phyloP scores from a whole-genome alignment of 1,284 basidiomycete species.

The Rhizoctonia solani region DNA sequence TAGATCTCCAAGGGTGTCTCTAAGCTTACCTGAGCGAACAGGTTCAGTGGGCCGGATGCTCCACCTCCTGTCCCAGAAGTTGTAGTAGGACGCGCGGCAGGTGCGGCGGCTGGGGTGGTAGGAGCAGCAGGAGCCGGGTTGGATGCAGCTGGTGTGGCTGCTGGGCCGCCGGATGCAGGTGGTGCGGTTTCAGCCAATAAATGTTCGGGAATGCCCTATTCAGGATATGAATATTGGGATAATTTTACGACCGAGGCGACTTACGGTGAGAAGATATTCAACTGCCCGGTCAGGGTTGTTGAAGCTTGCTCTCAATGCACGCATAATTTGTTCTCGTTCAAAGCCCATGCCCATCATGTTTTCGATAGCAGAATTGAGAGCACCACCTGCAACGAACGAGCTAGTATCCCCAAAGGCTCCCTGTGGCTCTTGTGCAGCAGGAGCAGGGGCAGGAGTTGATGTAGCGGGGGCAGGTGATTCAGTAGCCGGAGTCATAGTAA shows the following conservation, averaged over 20 bases:
- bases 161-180: constrained; percentile 45
- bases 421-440: constrained; percentile 42
- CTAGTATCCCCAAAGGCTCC: constrained; percentile 54
- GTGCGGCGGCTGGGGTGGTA: constrained; percentile 40
- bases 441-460: constrained; percentile 44
- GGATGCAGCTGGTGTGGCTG: constrained; percentile 31
- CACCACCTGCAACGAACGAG: constrained; percentile 74
- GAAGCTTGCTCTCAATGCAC: constrained; percentile 90
- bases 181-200: constrained; percentile 56
- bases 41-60: constrained; percentile 11
- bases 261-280: constrained; percentile 93
- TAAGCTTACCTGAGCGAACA: constrained; percentile 25
- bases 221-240: constrained; percentile 18
- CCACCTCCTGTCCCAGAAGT: constrained; percentile 41
- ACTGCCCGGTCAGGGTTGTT: constrained; percentile 99
- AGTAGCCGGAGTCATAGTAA: constrained; percentile 41
- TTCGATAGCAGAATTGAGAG: constrained; percentile 73
- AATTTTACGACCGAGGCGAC: constrained; percentile 48
- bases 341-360: constrained; percentile 97
- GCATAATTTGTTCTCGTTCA: constrained; percentile 79
- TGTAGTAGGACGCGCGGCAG: constrained; percentile 47
- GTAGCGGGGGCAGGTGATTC: constrained; percentile 47
- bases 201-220: constrained; percentile 81
- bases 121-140: constrained; percentile 31
- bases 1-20: not conserved